phyloP scores from a whole-genome alignment of 768 basidiomycete genomes.

The Suillus decipiens region DNA sequence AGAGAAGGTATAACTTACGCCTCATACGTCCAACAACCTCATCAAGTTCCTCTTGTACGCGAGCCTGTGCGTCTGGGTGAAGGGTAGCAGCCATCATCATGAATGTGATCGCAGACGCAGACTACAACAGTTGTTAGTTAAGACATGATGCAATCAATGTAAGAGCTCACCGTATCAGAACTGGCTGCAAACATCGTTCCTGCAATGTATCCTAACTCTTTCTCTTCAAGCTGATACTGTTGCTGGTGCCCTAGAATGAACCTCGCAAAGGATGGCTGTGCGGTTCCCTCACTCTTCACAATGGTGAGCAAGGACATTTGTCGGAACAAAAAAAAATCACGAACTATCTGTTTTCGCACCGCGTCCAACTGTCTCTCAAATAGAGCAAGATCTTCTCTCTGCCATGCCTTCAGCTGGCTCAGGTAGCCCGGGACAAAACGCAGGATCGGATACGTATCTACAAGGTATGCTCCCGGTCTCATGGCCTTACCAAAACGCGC shows the following conservation, averaged over 20 bases:
- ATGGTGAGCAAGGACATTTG: neutral
- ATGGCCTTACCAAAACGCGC: too few relatives aligned
- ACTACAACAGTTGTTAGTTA: conserved; percentile 19
- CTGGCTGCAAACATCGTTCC: conserved; percentile 48
- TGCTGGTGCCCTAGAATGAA: conserved; percentile 39
- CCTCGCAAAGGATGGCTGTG: conserved; percentile 35
- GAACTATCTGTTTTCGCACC: too few relatives aligned
- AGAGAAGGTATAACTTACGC: conserved; percentile 14
- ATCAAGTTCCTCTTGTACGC: conserved; percentile 55
- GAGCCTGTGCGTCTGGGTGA: conserved; percentile 49
- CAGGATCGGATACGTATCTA: too few relatives aligned
- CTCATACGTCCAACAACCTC: conserved; percentile 44
- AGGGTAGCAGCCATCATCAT: conserved; percentile 55
- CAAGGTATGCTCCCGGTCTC: too few relatives aligned
- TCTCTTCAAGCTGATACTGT: conserved; percentile 31
- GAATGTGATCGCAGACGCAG: conserved; percentile 50
- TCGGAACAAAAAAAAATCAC: too few relatives aligned
- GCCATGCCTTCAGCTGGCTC: too few relatives aligned
- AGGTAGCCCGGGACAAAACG: too few relatives aligned
- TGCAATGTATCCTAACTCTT: conserved; percentile 41
- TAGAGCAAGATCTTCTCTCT: too few relatives aligned
- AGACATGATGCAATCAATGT: neutral
- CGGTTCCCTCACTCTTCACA: conserved; percentile 26
- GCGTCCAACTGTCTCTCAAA: too few relatives aligned
- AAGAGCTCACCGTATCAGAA: conserved; percentile 37